Conservation (phyloP, 768 basidiomycete genomes). For the Tephrocybe rancida region DNA sequence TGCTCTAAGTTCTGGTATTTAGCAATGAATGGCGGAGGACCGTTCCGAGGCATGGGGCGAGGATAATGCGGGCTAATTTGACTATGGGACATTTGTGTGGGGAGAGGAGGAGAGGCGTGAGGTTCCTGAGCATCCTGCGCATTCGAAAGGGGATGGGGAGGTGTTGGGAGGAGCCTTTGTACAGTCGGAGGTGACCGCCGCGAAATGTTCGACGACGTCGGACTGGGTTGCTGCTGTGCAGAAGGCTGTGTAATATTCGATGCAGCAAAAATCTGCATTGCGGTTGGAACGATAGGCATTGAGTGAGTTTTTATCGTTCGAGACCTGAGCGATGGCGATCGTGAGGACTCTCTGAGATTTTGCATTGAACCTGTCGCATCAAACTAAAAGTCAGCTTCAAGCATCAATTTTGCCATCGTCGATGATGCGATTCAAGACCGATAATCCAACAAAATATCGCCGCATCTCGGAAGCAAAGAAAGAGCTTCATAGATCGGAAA, state of each 20-base stretch:
- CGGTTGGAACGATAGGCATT: constrained; percentile 61
- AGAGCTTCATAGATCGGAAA: constrained; percentile 28
- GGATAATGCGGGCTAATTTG: constrained; percentile 53
- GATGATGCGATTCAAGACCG: constrained; percentile 13
- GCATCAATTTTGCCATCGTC: neutral
- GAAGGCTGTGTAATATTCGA: constrained; percentile 40
- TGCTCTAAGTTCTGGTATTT: constrained; percentile 53
- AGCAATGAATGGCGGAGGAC: constrained; percentile 56
- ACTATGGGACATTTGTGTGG: constrained; percentile 31
- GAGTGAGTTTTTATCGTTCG: constrained; percentile 61
- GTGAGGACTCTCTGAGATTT: constrained; percentile 49
- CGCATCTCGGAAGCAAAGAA: constrained; percentile 18
- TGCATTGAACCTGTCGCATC: constrained; percentile 40
- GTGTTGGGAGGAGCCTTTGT: constrained; percentile 41
- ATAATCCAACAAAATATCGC: constrained; percentile 17
- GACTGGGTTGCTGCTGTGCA: constrained; percentile 47
- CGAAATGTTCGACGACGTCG: constrained; percentile 43
- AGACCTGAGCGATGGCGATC: constrained; percentile 51
- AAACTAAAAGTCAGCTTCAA: constrained; percentile 29
- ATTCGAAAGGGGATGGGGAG: constrained; percentile 42
- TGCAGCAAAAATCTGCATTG: constrained; percentile 53
- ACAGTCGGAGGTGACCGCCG: constrained; percentile 43
- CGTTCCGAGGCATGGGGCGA: constrained; percentile 62
- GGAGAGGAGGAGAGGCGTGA: constrained; percentile 34
- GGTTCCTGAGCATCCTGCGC: constrained; percentile 32